Evolutionary conservation across 495 filamentous ascomycete species (phyloP).

Genomic region (Tuber magnatum): DNA sequence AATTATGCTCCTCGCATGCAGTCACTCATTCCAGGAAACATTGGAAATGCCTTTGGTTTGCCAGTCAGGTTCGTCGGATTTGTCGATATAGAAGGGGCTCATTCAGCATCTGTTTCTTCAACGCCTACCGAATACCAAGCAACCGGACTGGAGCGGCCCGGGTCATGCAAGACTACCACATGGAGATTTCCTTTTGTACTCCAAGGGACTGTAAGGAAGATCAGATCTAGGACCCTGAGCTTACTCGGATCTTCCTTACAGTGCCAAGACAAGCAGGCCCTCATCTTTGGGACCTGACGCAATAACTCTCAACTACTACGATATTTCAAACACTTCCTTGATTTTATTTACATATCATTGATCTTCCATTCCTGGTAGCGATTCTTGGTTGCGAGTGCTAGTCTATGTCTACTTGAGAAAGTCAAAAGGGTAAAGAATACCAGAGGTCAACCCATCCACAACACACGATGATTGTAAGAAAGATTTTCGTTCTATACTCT

Average conservation of each 20-base stretch:
- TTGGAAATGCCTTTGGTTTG: not conserved
- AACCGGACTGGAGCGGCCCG: not conserved
- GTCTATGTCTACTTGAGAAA: conserved; percentile 1
- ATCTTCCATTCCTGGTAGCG: not conserved
- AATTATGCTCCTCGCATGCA: not conserved
- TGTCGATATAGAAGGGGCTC: not conserved
- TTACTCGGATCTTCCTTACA: not conserved
- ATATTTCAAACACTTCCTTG: not conserved
- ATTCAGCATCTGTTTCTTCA: not conserved
- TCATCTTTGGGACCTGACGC: not conserved
- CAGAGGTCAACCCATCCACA: not conserved
- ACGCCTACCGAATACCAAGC: not conserved
- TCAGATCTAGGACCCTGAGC: conserved; percentile 2
- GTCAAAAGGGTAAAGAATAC: not conserved
- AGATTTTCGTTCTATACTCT: not conserved
- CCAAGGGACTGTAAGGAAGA: not conserved
- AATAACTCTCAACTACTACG: not conserved
- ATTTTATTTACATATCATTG: not conserved
- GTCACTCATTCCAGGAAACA: not conserved
- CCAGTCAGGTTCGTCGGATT: not conserved
- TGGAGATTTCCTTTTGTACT: not conserved
- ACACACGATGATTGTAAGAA: not conserved
- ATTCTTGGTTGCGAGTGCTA: conserved; percentile 19
- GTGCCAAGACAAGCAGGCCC: not conserved
- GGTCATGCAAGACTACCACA: not conserved